Conservation (phyloP, 2,329 filamentous ascomycete species). For the Microdochium paspali region DNA sequence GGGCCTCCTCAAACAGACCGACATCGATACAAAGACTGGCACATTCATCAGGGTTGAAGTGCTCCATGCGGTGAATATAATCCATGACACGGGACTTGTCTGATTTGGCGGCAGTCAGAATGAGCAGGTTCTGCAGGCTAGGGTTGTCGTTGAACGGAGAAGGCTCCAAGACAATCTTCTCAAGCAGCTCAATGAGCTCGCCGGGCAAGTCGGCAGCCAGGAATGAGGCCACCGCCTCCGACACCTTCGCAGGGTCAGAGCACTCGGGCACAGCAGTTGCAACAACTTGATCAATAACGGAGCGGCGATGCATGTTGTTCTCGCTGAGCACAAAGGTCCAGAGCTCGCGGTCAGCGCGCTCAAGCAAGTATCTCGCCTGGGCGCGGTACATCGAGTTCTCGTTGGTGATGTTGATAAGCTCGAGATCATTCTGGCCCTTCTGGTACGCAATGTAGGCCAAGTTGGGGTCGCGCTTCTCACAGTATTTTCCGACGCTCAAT, state of each 20-base stretch:
- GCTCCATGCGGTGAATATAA: constrained; percentile 86
- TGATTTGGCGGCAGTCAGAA: constrained; percentile 93
- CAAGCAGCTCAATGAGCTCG: constrained; percentile 92
- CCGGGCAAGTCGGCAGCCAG: constrained; percentile 82
- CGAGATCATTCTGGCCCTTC: constrained; percentile 95
- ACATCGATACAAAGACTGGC: constrained; percentile 89
- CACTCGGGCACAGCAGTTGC: constrained; percentile 91
- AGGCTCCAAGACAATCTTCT: constrained; percentile 99
- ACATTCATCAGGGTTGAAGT: constrained; percentile 88
- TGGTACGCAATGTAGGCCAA: constrained; percentile 89
- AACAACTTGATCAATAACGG: constrained; percentile 91
- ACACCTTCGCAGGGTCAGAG: constrained; percentile 88
- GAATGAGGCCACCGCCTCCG: constrained; percentile 87
- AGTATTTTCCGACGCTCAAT: constrained; percentile 89
- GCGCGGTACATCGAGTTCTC: constrained; percentile 99
- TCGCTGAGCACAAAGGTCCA: constrained; percentile 92
- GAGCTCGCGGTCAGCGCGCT: constrained; percentile 80
- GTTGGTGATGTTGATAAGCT: constrained; percentile 95
- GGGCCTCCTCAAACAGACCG: constrained; percentile 91
- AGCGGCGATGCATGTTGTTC: constrained; percentile 92
- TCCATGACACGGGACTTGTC: constrained; percentile 93
- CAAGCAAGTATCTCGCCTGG: constrained; percentile 91
- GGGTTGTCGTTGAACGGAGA: constrained; percentile 97
- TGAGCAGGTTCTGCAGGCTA: constrained; percentile 89
- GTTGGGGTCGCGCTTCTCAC: constrained; percentile 96